These are phyloP conservation scores for Zymoseptoria tritici DNA, from an alignment of 2,329 filamentous ascomycete species.

Conservation along the genomic window DNA sequence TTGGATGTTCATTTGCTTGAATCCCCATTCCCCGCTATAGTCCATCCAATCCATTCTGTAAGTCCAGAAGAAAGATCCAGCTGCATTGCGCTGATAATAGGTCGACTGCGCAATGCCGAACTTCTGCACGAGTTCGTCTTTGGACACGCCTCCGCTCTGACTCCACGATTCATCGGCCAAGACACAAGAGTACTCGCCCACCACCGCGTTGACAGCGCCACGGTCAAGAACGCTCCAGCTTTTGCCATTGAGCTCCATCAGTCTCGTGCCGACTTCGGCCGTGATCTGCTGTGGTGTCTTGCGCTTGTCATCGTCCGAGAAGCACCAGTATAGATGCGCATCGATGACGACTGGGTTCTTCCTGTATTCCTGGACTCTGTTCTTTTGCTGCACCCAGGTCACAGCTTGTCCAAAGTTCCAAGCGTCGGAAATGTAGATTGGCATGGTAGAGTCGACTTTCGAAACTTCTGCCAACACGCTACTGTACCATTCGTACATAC, in stretches of 20 bases:
- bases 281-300: conserved; percentile 48
- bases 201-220: conserved; percentile 45
- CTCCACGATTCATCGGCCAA: conserved; percentile 45
- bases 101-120: conserved; percentile 45
- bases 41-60: conserved; percentile 56
- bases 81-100: conserved; percentile 43
- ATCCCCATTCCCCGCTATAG: conserved; percentile 54
- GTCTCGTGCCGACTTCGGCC: conserved; percentile 36
- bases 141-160: conserved; percentile 29
- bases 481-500: conserved; percentile 53
- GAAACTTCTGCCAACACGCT: conserved; percentile 41
- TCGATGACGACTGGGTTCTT: conserved; percentile 49
- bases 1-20: conserved; percentile 45
- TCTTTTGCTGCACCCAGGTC: conserved; percentile 35
- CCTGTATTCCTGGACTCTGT: conserved; percentile 6
- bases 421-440: conserved; percentile 52
- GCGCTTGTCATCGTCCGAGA: conserved; percentile 45
- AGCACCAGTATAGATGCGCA: conserved; percentile 54
- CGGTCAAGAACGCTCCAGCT: conserved; percentile 43
- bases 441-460: conserved; percentile 43
- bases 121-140: conserved; percentile 35
- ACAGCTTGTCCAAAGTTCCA: conserved; percentile 46
- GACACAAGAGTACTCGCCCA: conserved; percentile 54
- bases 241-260: conserved; percentile 40
- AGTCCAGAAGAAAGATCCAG: conserved; percentile 54